Conservation (phyloP, 2,329 filamentous ascomycete species). For the Neobulgaria alba region DNA sequence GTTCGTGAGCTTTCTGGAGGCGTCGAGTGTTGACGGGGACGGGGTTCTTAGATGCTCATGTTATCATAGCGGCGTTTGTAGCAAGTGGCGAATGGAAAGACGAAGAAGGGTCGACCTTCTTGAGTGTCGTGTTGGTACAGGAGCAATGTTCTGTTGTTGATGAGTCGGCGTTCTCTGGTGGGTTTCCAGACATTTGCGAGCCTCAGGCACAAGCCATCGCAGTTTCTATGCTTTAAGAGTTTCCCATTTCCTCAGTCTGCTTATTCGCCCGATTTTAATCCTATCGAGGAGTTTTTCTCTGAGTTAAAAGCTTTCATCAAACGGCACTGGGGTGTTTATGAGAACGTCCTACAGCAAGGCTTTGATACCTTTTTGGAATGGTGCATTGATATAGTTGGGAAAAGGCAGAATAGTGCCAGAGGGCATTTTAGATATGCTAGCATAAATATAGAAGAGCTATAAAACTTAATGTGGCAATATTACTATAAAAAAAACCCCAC, state of each 20-base stretch:
- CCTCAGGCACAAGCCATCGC: not conserved
- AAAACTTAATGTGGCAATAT: constrained; percentile 3
- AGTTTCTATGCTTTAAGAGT: no score
- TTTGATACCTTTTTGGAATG: constrained; percentile 19
- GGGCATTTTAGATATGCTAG: constrained; percentile 19
- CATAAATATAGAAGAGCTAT: constrained; percentile 13
- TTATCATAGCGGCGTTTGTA: no score
- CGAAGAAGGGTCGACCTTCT: constrained; percentile 2
- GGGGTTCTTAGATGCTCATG: constrained; percentile 14
- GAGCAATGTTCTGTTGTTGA: not conserved
- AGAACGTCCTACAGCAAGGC: constrained; percentile 8
- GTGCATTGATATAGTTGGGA: constrained; percentile 18
- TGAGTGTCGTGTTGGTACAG: constrained; percentile 1
- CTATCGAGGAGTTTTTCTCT: constrained; percentile 22
- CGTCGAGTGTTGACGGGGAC: constrained; percentile 10
- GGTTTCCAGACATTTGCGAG: not conserved
- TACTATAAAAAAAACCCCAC: not conserved
- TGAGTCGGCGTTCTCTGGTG: not conserved
- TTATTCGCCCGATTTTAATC: constrained; percentile 20
- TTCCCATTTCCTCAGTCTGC: constrained; percentile 16
- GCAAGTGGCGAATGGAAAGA: constrained; percentile 3
- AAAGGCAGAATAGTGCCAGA: constrained; percentile 13
- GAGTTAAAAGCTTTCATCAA: constrained; percentile 23
- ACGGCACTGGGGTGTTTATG: constrained; percentile 13
- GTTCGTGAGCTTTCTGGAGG: constrained; percentile 11